These are phyloP conservation scores for Plasmopara muralis DNA, from an alignment of 352 stramenopile genomes.

Conservation along the genomic window DNA sequence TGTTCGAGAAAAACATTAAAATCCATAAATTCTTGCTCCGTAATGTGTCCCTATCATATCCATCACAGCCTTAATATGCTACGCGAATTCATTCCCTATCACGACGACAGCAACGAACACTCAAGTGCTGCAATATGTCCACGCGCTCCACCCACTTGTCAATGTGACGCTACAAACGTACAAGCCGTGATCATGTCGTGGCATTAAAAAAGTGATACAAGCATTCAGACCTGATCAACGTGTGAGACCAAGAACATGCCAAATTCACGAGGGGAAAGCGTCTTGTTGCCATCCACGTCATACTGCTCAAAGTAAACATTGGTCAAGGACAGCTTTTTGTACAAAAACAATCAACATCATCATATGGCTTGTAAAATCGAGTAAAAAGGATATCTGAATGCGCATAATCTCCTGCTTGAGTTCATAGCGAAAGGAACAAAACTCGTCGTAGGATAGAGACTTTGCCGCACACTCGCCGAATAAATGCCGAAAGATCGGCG, in stretches of 20 bases:
- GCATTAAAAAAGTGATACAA: not conserved
- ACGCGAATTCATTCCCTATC: not conserved
- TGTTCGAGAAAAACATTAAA: constrained; percentile 80
- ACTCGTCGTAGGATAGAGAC: constrained; percentile 78
- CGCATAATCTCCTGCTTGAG: constrained; percentile 80
- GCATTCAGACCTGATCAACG: constrained; percentile 54
- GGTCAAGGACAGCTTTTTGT: constrained; percentile 34
- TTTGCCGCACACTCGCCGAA: constrained; percentile 77
- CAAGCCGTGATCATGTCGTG: not conserved
- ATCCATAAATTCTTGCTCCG: constrained; percentile 80
- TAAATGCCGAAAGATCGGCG: constrained; percentile 78
- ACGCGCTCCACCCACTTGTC: constrained; percentile 78
- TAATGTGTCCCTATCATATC: constrained; percentile 43
- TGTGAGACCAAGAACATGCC: constrained; percentile 85
- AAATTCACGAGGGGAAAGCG: constrained; percentile 76
- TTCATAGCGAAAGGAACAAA: constrained; percentile 61
- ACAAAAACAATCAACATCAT: not conserved
- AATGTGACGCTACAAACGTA: constrained; percentile 31
- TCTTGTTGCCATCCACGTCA: constrained; percentile 75
- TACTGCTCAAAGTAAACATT: constrained; percentile 85
- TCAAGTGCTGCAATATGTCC: constrained; percentile 47
- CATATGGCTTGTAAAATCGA: constrained; percentile 2
- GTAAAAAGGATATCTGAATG: constrained; percentile 84
- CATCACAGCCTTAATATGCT: not conserved
- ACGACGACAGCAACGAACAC: constrained; percentile 23